Conservation (phyloP, 768 basidiomycete genomes). For the Lactifluus subvellereus region DNA sequence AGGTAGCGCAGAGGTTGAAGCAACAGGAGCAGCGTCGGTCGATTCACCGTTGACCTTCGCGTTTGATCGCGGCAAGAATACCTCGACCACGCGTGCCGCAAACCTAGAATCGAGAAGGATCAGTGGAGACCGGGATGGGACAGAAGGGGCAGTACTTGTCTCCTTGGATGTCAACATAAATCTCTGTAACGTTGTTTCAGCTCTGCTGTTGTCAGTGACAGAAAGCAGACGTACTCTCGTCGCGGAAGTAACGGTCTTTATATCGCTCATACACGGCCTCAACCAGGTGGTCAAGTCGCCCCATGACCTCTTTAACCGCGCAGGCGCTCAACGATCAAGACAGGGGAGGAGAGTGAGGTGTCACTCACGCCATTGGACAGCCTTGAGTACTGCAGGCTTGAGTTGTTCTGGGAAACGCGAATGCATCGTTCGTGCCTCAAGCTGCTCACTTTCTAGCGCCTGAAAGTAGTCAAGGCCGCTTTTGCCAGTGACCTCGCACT, state of each 20-base stretch:
- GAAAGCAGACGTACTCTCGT: conserved; percentile 63
- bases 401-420: conserved; percentile 88
- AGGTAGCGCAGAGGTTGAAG: conserved; percentile 38
- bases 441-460: conserved; percentile 85
- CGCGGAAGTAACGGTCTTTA: conserved; percentile 89
- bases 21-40: conserved; percentile 23
- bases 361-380: conserved; percentile 94
- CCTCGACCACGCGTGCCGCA: conserved; percentile 72
- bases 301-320: conserved; percentile 76
- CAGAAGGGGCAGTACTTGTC: conserved; percentile 60
- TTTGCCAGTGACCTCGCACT: conserved; percentile 96
- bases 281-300: conserved; percentile 89
- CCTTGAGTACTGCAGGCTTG: conserved; percentile 84
- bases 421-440: conserved; percentile 86
- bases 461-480: conserved; percentile 91
- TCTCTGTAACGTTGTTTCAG: conserved; percentile 42
- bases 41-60: conserved; percentile 14
- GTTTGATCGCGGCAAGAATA: conserved; percentile 51
- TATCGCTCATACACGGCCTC: conserved; percentile 95
- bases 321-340: conserved; percentile 16
- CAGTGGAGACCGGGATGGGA: conserved; percentile 19
- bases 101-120: conserved; percentile 45
- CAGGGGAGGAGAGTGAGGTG: conserved; percentile 20
- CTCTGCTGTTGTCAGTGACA: conserved; percentile 7
- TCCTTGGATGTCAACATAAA: conserved; percentile 81